Evolutionary conservation across 2,329 filamentous ascomycete species (phyloP).

Genomic region (Xylaria sp.): DNA sequence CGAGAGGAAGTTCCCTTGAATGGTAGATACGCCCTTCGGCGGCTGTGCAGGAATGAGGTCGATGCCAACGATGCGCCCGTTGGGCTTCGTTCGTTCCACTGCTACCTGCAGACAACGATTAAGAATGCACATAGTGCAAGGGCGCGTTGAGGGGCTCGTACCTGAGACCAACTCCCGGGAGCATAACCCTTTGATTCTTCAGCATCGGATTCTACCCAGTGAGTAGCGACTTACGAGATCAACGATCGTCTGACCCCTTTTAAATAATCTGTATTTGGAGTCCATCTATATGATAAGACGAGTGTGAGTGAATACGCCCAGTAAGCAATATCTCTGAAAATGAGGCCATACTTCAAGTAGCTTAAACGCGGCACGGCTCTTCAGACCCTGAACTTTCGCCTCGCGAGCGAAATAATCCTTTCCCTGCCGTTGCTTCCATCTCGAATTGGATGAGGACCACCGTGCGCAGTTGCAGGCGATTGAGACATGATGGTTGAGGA

Average conservation of each 20-base stretch:
- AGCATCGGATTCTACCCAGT: conserved; percentile 15
- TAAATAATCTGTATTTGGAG: conserved; percentile 82
- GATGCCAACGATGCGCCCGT: conserved; percentile 86
- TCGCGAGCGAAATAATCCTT: conserved; percentile 77
- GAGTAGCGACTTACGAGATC: conserved; percentile 73
- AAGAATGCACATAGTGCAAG: conserved; percentile 21
- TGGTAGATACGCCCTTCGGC: conserved; percentile 88
- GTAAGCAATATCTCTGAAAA: not conserved
- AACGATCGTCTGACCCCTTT: conserved; percentile 83
- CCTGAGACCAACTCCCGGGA: conserved; percentile 77
- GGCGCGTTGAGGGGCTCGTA: conserved; percentile 48
- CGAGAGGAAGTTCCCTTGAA: conserved; percentile 93
- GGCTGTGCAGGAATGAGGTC: conserved; percentile 94
- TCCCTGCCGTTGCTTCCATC: conserved; percentile 85
- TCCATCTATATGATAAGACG: conserved; percentile 72
- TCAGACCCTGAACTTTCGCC: conserved; percentile 82
- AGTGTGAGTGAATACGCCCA: conserved; percentile 16
- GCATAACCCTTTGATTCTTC: conserved; percentile 72
- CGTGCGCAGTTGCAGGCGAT: conserved; percentile 31
- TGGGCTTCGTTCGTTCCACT: conserved; percentile 77
- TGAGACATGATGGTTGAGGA: conserved; percentile 2
- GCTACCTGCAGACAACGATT: conserved; percentile 73
- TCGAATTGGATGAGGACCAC: conserved; percentile 70
- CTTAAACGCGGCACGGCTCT: conserved; percentile 94
- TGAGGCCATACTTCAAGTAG: conserved; percentile 75